Percentiles rank a stretch among this genome's conserved stretches.
These are phyloP conservation scores for Neofusicoccum cordaticola DNA, from an alignment of 2,329 filamentous ascomycete species.

Conservation along the genomic window DNA sequence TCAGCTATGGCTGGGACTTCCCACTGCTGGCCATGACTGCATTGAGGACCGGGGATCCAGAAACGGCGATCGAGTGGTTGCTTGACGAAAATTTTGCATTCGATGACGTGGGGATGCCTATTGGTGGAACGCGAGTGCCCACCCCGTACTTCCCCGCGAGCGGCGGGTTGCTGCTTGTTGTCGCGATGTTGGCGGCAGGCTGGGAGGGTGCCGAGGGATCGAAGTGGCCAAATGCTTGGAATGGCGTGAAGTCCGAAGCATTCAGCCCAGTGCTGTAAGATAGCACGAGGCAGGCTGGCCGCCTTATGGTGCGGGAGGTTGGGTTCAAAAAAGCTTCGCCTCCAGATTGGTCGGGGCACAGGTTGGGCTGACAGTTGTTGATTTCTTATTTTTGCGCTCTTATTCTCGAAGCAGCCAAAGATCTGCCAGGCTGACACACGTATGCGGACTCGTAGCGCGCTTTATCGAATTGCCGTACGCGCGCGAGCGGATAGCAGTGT, in stretches of 20 bases:
- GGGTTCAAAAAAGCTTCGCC: not conserved
- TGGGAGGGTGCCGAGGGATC: constrained; percentile 52
- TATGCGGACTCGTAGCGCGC: not conserved
- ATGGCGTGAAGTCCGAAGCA: constrained; percentile 46
- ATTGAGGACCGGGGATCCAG: constrained; percentile 27
- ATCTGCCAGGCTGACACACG: not conserved
- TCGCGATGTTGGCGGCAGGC: constrained; percentile 57
- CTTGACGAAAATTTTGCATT: constrained; percentile 53
- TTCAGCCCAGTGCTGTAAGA: constrained; percentile 37
- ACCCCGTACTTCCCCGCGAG: constrained; percentile 58
- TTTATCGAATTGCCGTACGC: not conserved
- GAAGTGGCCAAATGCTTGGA: constrained; percentile 51
- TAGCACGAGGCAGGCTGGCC: not conserved
- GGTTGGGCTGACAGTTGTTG: not conserved
- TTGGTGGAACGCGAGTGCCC: constrained; percentile 52
- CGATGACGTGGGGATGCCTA: constrained; percentile 56
- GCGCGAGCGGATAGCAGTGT: not conserved
- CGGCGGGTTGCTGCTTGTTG: constrained; percentile 49
- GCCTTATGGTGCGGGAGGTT: not conserved
- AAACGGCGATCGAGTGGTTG: constrained; percentile 37
- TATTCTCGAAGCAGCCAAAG: not conserved
- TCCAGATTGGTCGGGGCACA: not conserved
- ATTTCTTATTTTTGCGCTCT: not conserved
- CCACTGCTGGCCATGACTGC: constrained; percentile 32
- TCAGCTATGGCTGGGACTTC: constrained; percentile 37